Conservation (phyloP, 2,329 filamentous ascomycete species). For the Microsporum canis region DNA sequence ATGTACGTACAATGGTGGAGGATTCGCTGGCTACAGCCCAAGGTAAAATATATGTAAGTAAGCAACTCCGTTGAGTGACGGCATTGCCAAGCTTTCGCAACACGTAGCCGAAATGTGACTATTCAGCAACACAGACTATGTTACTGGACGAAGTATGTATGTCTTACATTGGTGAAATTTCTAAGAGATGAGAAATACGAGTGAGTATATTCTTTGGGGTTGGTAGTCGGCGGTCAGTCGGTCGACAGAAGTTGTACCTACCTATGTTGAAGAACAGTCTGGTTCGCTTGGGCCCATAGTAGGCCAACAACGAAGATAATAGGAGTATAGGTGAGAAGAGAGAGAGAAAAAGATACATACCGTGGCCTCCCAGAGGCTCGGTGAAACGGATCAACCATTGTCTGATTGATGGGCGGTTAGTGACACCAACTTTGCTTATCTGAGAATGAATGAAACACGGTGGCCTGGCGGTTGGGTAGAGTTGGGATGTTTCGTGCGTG, state of each 20-base stretch:
- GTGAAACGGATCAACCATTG: not conserved
- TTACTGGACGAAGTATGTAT: not conserved
- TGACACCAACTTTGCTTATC: not conserved
- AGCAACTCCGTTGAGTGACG: not conserved
- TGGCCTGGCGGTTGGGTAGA: constrained; percentile 1
- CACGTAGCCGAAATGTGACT: not conserved
- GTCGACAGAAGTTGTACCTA: too few relatives aligned
- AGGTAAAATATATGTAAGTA: not conserved
- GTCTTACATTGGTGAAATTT: not conserved
- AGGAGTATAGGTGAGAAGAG: not conserved
- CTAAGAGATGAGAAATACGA: too few relatives aligned
- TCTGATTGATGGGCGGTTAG: not conserved
- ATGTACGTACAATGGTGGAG: not conserved
- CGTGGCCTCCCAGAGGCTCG: not conserved
- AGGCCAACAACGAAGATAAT: not conserved
- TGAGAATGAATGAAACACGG: constrained; percentile 3
- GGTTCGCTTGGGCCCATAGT: not conserved
- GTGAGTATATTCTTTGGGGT: too few relatives aligned
- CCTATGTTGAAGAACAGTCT: too few relatives aligned
- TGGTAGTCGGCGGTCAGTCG: too few relatives aligned
- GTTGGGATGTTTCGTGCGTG: not conserved
- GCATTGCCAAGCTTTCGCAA: not conserved
- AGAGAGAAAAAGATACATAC: not conserved
- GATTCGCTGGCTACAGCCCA: not conserved
- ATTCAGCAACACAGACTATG: not conserved